Evolutionary conservation across 305 asterid genomes (phyloP).

Genomic region (Fraxinus greggii): DNA sequence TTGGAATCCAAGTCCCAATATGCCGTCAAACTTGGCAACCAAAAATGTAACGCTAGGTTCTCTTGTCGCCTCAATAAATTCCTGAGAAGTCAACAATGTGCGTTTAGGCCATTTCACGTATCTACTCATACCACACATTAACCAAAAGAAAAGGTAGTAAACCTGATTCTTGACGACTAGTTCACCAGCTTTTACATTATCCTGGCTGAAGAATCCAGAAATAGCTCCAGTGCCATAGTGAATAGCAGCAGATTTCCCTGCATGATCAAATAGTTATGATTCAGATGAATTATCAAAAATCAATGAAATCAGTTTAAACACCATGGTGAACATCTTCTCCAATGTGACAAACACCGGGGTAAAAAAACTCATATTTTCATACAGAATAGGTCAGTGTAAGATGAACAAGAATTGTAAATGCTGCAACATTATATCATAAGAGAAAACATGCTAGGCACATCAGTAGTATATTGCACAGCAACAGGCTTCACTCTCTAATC

Average conservation of each 20-base stretch:
- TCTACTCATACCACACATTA: neutral
- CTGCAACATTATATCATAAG: too few relatives aligned
- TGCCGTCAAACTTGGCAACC: constrained; percentile 94
- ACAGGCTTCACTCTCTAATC: neutral
- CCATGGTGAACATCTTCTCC: too few relatives aligned
- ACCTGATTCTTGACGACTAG: constrained; percentile 80
- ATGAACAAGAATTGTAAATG: too few relatives aligned
- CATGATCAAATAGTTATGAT: neutral
- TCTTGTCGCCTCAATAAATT: constrained; percentile 86
- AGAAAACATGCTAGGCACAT: neutral
- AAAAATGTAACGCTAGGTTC: constrained; percentile 85
- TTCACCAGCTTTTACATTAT: constrained; percentile 74
- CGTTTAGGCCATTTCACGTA: neutral
- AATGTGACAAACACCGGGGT: too few relatives aligned
- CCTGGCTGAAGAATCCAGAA: constrained; percentile 89
- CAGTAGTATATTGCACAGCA: neutral
- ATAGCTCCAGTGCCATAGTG: constrained; percentile 90
- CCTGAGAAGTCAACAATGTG: constrained; percentile 38
- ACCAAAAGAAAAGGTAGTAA: neutral
- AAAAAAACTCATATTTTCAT: too few relatives aligned
- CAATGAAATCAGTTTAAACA: neutral
- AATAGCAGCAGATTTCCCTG: constrained; percentile 88
- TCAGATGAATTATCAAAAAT: neutral
- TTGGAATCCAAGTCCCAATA: constrained; percentile 85
- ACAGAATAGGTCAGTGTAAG: too few relatives aligned